Base-by-base conservation (phyloP, 1,284 basidiomycete genomes). In the Cryptococcus deneoformans region DNA sequence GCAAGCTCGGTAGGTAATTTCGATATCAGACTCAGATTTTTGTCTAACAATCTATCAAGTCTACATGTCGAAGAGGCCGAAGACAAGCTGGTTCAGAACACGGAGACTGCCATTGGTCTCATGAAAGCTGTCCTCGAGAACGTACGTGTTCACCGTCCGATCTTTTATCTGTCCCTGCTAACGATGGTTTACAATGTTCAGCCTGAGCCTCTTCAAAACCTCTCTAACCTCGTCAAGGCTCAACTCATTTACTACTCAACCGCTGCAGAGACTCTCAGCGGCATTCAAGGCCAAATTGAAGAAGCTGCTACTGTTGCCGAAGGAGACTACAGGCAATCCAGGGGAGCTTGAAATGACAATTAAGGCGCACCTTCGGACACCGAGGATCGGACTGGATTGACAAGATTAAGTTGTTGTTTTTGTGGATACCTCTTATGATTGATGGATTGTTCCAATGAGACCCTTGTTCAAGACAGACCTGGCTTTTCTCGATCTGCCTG, bases 121-220 rank as follows among this genome's bases (percentile, higher is more conserved):
- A 98, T 98, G 95, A 96, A 98, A 83, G 88, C 90, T 44, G 94
- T 98, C 11, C 83, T 98, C 46, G 94, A 98, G 71, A 96, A 97
- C 79, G 90, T 92, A 65, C 52, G 88, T 80, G 40, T 24, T 36
- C n/a, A 49, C n/a, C n/a, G 4, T 9, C 5, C 29, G 29, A 29
- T 29, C 29, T 29, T 34, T 1, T 14, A 12, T 6, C 10, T 39
- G 3, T 47, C 46, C 5, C 34, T 1, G 3, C 12, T 9, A 9
- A 14, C 9, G 7, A 50, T 46, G 14, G 36, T 46, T 52, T 0
- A 49, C 14, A 48, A 2, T 46, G 16, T 29, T 11, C 45, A 93
- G 91, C 95, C 95, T 48, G 95, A 98, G 79, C 92, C 95, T 0
- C 80, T 98, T 73, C 92, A 91, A 84, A 91, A 93, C 79, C 78